A percentile compares a stretch with the other conserved stretches of the same genome.
phyloP scores from a whole-genome alignment of 345 rosid genomes.

The Gynandropsis gynandra region DNA sequence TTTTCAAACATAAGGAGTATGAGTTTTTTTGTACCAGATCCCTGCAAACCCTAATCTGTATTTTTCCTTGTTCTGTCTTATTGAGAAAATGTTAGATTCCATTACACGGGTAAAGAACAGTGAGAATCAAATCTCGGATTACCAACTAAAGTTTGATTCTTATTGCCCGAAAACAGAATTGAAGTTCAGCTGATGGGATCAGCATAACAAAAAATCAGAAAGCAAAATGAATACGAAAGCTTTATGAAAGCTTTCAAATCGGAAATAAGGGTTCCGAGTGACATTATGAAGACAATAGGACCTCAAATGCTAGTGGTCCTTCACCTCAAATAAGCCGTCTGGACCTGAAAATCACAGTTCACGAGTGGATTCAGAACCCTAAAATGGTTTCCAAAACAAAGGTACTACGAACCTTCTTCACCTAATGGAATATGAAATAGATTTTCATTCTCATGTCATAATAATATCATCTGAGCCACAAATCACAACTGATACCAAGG shows the following conservation, averaged over 20 bases:
- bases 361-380: neutral
- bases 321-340: slow-evolving; percentile 66
- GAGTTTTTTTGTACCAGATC: too few relatives aligned
- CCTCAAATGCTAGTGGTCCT: slow-evolving; percentile 49
- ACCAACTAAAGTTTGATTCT: slow-evolving; percentile 16
- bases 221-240: slow-evolving; percentile 11
- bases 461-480: neutral
- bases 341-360: slow-evolving; percentile 54
- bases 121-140: too few relatives aligned
- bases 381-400: neutral
- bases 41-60: too few relatives aligned
- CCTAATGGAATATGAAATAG: neutral
- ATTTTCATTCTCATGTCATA: neutral
- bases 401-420: neutral
- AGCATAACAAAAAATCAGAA: slow-evolving; percentile 8
- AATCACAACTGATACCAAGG: neutral
- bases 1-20: neutral
- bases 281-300: slow-evolving; percentile 4
- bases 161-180: slow-evolving; percentile 10
- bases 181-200: slow-evolving; percentile 1
- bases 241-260: neutral
- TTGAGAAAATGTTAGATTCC: too few relatives aligned
- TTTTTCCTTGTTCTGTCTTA: too few relatives aligned
- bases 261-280: slow-evolving; percentile 3
- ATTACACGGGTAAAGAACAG: too few relatives aligned